Evolutionary conservation across 2,329 filamentous ascomycete genomes (phyloP), one percentile per base, ranked within the genome.

Genomic region (Epichloe amarillans): DNA sequence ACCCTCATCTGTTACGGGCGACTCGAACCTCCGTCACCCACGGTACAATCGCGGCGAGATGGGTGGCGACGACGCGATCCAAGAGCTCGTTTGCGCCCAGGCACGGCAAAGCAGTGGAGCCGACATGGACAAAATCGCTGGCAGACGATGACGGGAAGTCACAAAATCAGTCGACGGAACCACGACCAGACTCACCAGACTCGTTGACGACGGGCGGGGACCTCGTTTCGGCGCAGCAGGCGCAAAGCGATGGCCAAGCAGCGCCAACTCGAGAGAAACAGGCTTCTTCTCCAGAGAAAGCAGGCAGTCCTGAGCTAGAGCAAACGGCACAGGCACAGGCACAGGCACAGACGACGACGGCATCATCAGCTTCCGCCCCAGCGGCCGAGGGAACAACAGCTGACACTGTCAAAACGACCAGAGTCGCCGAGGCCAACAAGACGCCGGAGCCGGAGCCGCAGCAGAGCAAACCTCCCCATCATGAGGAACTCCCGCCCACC

Each of bases 1-100:
- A 85, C 57, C 82, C 84, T 44, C 79, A 81, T 57, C 66, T 86
- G 50, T 77, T 83, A 64, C 79, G 81, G 50, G 71, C 74, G 15
- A 55, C 71, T 54, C 49, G 54, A 46, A 39, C 46, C 3, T 30
- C 26, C 23, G 39, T 41, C 26, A 35, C 17, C 2, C 33, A 33
- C 17, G 46, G 43, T 17, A n/a, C 46, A 7, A 37, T 42, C 8
- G 23, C 46, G 7, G 30, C 46, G 6, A 52, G 52, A 51, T 51
- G 52, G 62, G 69, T 58, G 65, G 70, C 51, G 44, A 60, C 55
- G 14, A 65, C 73, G 50, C 65, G 69, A 54, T 60, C 49, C 63
- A 67, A 59, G 64, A 71, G 59, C 62, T 74, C 53, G 58, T 78
- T 80, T 58, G 72, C 75, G 44, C 70, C 71, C 50, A 67, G 80